A percentile compares a stretch with the other conserved stretches of the same genome.
Evolutionary conservation across 1,284 basidiomycete genomes (phyloP).

Genomic region (Hemileia vastatrix): DNA sequence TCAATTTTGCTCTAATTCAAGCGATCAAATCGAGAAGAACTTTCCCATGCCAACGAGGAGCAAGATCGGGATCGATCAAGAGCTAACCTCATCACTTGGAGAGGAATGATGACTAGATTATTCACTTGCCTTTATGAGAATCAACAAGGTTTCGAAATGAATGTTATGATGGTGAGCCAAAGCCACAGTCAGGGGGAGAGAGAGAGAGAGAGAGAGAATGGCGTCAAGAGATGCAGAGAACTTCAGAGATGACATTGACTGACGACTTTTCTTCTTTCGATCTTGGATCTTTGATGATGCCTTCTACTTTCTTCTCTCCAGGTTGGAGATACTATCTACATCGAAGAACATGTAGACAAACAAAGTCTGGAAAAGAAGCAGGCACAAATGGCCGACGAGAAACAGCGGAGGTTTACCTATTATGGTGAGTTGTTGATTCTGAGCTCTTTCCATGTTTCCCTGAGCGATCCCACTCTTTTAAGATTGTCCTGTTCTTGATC

Average conservation of each 20-base stretch:
- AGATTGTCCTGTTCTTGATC: constrained; percentile 23
- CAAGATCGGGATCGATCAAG: constrained; percentile 25
- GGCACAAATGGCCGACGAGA: constrained; percentile 31
- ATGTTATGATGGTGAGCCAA: constrained; percentile 64
- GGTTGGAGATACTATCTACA: constrained; percentile 57
- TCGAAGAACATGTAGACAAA: constrained; percentile 67
- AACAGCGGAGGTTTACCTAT: constrained; percentile 3
- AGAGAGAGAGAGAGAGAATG: too few species aligned
- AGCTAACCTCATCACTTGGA: constrained; percentile 62
- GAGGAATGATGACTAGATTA: constrained; percentile 79
- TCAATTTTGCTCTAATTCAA: too few species aligned
- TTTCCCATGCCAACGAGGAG: too few species aligned
- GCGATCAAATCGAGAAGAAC: too few species aligned
- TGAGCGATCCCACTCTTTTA: constrained; percentile 24
- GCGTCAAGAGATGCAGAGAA: too few species aligned
- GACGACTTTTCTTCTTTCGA: too few species aligned
- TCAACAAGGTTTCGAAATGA: constrained; percentile 69
- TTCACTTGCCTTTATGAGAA: constrained; percentile 56
- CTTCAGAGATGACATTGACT: too few species aligned
- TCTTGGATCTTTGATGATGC: too few species aligned
- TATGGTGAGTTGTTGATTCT: constrained; percentile 27
- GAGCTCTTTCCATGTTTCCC: constrained; percentile 19
- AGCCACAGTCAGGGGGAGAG: too few species aligned
- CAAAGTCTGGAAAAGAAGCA: constrained; percentile 57
- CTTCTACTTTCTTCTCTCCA: too few species aligned